Conservation (phyloP, 164 flowering plant genomes). For the Euptelea pleiosperma region DNA sequence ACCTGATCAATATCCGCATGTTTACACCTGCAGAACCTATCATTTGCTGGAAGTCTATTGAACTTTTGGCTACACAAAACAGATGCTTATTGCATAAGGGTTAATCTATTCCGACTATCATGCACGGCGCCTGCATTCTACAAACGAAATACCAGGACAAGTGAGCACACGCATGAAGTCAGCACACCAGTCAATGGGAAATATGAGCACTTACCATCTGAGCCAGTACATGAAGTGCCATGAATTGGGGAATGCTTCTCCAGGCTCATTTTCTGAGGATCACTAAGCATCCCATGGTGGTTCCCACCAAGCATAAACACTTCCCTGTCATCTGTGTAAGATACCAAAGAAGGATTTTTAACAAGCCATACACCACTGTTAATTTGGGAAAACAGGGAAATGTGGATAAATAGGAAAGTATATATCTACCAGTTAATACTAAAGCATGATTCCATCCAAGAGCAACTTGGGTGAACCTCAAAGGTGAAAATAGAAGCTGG, state of each 20-base stretch:
- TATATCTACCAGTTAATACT: conserved; percentile 47
- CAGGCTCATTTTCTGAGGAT: conserved; percentile 26
- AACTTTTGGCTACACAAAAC: too few species aligned
- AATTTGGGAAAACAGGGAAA: conserved; percentile 1
- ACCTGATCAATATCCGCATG: not conserved
- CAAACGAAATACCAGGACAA: not conserved
- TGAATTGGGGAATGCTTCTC: conserved; percentile 12
- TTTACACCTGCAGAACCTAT: too few species aligned
- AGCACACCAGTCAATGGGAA: not conserved
- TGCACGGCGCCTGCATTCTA: not conserved
- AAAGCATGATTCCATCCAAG: conserved; percentile 95
- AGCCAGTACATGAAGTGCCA: conserved; percentile 5
- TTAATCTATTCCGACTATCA: too few species aligned
- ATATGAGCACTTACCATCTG: conserved; percentile 16
- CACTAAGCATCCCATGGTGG: conserved; percentile 57
- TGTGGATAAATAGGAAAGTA: not conserved
- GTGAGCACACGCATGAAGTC: not conserved
- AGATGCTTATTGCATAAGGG: too few species aligned
- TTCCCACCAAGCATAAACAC: conserved; percentile 69
- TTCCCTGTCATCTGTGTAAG: conserved; percentile 50
- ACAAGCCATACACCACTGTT: not conserved
- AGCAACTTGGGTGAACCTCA: conserved; percentile 42
- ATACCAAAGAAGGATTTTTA: conserved; percentile 2
- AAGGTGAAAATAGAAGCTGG: conserved; percentile 25
- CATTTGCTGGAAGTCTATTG: too few species aligned